These are phyloP conservation scores for Gossypium thurberi DNA, from an alignment of 345 rosid genomes.

Conservation along the genomic window DNA sequence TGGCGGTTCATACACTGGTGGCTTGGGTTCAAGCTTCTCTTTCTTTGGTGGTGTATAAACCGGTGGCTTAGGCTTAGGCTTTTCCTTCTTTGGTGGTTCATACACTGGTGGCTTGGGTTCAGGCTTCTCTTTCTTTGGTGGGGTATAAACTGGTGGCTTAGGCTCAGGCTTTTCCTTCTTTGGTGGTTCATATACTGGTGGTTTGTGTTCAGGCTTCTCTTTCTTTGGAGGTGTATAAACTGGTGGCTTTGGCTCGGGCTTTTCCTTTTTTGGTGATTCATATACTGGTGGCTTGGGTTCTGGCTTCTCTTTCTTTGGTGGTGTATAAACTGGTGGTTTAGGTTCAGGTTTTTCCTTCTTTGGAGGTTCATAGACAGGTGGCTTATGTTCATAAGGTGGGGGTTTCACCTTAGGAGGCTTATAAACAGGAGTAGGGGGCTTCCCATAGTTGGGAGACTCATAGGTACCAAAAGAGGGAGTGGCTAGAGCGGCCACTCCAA, in stretches of 20 bases:
- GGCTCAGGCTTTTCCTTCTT: not conserved
- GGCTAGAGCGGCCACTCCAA: slow-evolving; percentile 21
- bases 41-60: slow-evolving; percentile 4
- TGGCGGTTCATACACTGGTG: slow-evolving; percentile 16
- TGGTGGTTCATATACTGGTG: slow-evolving; percentile 1
- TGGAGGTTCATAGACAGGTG: slow-evolving; percentile 11
- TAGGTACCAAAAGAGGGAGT: slow-evolving; percentile 14
- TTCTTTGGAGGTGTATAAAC: slow-evolving; percentile 5
- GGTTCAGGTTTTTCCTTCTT: slow-evolving; percentile 12
- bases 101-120: not conserved
- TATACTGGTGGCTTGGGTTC: not conserved
- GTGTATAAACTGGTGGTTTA: slow-evolving; percentile 7
- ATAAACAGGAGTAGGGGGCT: slow-evolving; percentile 9
- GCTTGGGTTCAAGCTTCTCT: not conserved
- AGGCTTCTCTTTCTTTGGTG: not conserved
- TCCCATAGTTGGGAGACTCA: not conserved
- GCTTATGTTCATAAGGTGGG: slow-evolving; percentile 12
- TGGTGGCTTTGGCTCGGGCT: not conserved
- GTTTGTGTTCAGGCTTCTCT: not conserved
- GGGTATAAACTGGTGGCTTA: not conserved
- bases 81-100: not conserved
- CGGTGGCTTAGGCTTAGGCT: not conserved
- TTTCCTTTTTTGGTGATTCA: not conserved
- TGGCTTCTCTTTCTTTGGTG: not conserved
- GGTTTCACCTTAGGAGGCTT: slow-evolving; percentile 10